Percentiles rank a stretch among this genome's conserved stretches.
phyloP scores from a whole-genome alignment of 2,329 filamentous ascomycete genomes.

The Neofusicoccum cordaticola region DNA sequence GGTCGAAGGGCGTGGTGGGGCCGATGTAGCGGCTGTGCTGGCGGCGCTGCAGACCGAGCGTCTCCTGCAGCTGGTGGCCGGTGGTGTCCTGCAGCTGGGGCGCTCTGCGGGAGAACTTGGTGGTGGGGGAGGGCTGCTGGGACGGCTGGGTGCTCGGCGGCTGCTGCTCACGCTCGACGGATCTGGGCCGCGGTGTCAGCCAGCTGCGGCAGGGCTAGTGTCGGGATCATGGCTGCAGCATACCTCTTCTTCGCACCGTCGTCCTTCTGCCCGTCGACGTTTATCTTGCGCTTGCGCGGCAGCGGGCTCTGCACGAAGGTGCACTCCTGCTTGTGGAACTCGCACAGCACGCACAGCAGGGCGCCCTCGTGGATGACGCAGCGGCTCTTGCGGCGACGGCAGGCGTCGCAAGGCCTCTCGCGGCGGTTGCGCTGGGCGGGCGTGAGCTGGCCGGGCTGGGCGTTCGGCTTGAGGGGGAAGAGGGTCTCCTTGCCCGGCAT shows the following conservation, averaged over 20 bases:
- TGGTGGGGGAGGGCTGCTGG: slow-evolving; percentile 23
- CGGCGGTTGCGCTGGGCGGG: slow-evolving; percentile 38
- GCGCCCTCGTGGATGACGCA: slow-evolving; percentile 78
- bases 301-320: slow-evolving; percentile 74
- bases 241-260: slow-evolving; percentile 68
- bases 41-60: slow-evolving; percentile 70
- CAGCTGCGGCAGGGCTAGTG: background rate
- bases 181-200: slow-evolving; percentile 25
- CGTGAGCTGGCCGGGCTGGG: slow-evolving; percentile 32
- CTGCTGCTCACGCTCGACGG: slow-evolving; percentile 33
- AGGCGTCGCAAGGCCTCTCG: slow-evolving; percentile 60
- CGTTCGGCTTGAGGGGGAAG: slow-evolving; percentile 35
- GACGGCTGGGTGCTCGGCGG: slow-evolving; percentile 23
- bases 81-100: slow-evolving; percentile 29
- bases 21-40: slow-evolving; percentile 82
- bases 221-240: slow-evolving; percentile 28
- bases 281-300: slow-evolving; percentile 75
- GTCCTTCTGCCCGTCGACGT: slow-evolving; percentile 61
- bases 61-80: slow-evolving; percentile 42
- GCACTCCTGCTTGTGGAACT: slow-evolving; percentile 74
- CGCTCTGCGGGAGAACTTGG: slow-evolving; percentile 22
- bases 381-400: slow-evolving; percentile 68
- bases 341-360: slow-evolving; percentile 70
- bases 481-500: slow-evolving; percentile 44
- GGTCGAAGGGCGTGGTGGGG: slow-evolving; percentile 78